Evolutionary conservation across 352 stramenopile species (phyloP).

Genomic region (Globisporangium radiosum): DNA sequence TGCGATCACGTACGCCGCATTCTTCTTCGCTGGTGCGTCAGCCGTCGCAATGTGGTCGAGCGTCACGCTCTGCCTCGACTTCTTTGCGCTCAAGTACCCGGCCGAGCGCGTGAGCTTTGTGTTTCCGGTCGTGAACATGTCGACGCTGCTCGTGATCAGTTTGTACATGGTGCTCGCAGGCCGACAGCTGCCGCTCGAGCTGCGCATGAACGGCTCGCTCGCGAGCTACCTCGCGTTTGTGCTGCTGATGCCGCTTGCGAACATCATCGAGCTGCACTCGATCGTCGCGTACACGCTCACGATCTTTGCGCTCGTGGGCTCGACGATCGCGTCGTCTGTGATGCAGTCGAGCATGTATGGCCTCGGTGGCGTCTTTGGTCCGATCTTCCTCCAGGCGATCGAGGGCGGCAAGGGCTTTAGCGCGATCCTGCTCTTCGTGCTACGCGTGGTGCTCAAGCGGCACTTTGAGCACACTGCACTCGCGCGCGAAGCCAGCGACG

Average conservation of each 20-base stretch:
- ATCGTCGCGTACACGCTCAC: conserved; percentile 49
- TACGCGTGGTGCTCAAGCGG: conserved; percentile 57
- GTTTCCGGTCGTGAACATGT: conserved; percentile 84
- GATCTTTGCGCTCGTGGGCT: conserved; percentile 52
- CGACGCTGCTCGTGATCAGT: conserved; percentile 64
- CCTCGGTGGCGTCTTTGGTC: conserved; percentile 69
- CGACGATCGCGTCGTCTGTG: conserved; percentile 60
- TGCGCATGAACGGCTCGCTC: conserved; percentile 49
- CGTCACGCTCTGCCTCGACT: conserved; percentile 70
- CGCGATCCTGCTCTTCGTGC: conserved; percentile 61
- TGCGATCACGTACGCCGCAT: conserved; percentile 60
- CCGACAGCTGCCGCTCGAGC: conserved; percentile 49
- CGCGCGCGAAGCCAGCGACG: background rate
- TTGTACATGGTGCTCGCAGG: conserved; percentile 78
- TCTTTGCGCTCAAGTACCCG: conserved; percentile 60
- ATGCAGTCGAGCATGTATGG: conserved; percentile 70
- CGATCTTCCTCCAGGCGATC: conserved; percentile 71
- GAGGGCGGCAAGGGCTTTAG: conserved; percentile 75
- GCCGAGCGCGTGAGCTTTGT: conserved; percentile 65
- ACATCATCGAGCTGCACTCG: conserved; percentile 42
- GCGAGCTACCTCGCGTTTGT: conserved; percentile 47
- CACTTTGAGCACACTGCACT: conserved; percentile 19
- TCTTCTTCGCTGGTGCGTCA: conserved; percentile 69
- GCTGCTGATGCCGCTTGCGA: conserved; percentile 48
- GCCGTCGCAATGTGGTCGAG: conserved; percentile 73